Base-by-base conservation (phyloP, 2,329 filamentous ascomycete genomes). In the Pyricularia sp. region DNA sequence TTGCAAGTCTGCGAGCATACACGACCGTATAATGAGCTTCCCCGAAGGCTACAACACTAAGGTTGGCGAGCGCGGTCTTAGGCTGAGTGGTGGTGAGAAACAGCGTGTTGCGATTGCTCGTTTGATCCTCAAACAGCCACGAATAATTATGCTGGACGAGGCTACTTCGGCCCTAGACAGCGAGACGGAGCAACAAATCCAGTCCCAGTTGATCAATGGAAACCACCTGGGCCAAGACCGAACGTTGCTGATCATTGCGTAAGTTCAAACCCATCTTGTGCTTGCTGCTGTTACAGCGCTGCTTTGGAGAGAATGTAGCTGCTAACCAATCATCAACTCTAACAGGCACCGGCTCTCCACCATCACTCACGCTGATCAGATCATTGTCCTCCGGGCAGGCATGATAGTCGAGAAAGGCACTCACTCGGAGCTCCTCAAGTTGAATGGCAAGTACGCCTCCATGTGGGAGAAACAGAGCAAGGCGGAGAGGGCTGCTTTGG, bases 201-300 rank as follows among this genome's bases (percentile, higher is more conserved):
- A 88, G 73, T 75, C 76, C 70, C 93, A 94, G 50, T 86, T 99
- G 36, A 89, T 89, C 69, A 92, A 75, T 26, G 77, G 77, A 58
- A 77, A 77, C 9, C 73, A 87, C 17, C 87, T 98, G 65, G 92
- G 92, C 20, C 84, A 90, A 73, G 94, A 93, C 66, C 91, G 95
- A 65, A 99, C 95, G 0, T 90, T 97, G 82, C 87, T 99, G 70
- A 93, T 98, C 67, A 98, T 99, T 80, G 95, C 95, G 82, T 93
- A 88, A 81, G 86, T 85, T 64, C 6, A 23, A 2, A 42, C 25
- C 17, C 23, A 3, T 50, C 42, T 9, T 50, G 4, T n/a, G 42
- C 42, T 50, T 50, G 42, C 42, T 50, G 42, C 42, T n/a, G 17
- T 50, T 50, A 12, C 9, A 23, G 26, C 36, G 12, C 10, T 28